A percentile compares a stretch with the other conserved stretches of the same genome.
Evolutionary conservation across 2,329 filamentous ascomycete species (phyloP).

Genomic region (Lanzia echinophila): DNA sequence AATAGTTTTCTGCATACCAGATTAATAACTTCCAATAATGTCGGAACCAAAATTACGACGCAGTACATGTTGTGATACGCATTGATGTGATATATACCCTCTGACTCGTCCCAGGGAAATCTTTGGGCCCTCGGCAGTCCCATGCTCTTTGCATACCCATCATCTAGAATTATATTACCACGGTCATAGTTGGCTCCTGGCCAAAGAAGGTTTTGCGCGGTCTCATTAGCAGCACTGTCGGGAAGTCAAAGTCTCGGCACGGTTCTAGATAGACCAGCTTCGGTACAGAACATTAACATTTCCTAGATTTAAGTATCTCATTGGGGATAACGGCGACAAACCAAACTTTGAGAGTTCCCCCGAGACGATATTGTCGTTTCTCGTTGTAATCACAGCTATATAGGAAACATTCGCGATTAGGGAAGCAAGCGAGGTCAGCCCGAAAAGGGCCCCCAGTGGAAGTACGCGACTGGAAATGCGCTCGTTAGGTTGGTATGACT

Average conservation of each 20-base stretch:
- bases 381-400: not conserved
- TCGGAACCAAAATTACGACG: not conserved
- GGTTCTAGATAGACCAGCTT: not conserved
- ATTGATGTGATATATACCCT: not conserved
- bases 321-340: not conserved
- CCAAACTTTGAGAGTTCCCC: not conserved
- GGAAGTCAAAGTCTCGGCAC: not conserved
- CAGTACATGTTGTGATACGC: not conserved
- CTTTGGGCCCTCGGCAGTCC: not conserved
- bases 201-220: not conserved
- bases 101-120: not conserved
- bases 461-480: not conserved
- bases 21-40: too few relatives aligned
- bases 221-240: not conserved
- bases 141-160: not conserved
- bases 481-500: not conserved
- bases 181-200: not conserved
- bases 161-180: not conserved
- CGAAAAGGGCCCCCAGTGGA: not conserved
- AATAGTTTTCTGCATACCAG: too few relatives aligned
- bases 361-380: not conserved
- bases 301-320: not conserved
- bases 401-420: not conserved
- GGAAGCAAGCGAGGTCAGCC: not conserved
- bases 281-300: not conserved